Base-by-base conservation (phyloP, 148 eudicot species). In the Rhododendron molle region DNA sequence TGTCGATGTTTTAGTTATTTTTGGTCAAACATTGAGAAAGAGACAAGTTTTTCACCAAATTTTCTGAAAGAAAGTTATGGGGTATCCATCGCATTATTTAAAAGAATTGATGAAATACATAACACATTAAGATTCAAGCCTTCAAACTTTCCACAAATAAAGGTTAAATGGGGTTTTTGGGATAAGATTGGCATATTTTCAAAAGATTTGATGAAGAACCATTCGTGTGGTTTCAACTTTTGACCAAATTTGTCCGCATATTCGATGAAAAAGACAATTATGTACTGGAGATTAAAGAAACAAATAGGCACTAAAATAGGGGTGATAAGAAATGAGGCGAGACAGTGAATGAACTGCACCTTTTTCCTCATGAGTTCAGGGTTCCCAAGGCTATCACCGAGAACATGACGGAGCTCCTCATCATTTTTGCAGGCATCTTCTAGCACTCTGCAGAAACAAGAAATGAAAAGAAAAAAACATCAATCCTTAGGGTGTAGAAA, bases 331-430 rank as follows among this genome's bases (percentile, higher is more conserved):
- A 43, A 12, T 50, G 32, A 30, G 36, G 23, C 8, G 26, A 43
- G 78, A 34, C 21, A 72, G n/a, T 11, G 34, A 8, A 81, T 5
- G 16, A 81, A 30, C 36, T 47, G 76, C 81, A 97, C 99, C 93
- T 87, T 92, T 88, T 95, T 88, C 86, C 94, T 93, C 99, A 97
- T 97, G 36, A 90, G 93, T 85, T 94, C 96, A 78, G 99, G 99
- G 85, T 97, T 88, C 49, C 99, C 99, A 89, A 97, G 91, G 88
- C 98, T 95, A 88, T 97, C 98, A 46, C 98, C 99, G 83, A 97
- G 96, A 86, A 97, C 94, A 72, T 92, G 91, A 87, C 98, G 93
- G 38, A 97, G 92, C 88, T 97, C 99, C 44, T 90, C 34, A 92
- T 97, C 98, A 88, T 94, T 87, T 88, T 88, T 95, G 87, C 98